Percentiles rank a stretch among this genome's conserved stretches.
Conservation (phyloP, 225 moss, liverwort and hornwort species). For the Bryum argenteum region DNA sequence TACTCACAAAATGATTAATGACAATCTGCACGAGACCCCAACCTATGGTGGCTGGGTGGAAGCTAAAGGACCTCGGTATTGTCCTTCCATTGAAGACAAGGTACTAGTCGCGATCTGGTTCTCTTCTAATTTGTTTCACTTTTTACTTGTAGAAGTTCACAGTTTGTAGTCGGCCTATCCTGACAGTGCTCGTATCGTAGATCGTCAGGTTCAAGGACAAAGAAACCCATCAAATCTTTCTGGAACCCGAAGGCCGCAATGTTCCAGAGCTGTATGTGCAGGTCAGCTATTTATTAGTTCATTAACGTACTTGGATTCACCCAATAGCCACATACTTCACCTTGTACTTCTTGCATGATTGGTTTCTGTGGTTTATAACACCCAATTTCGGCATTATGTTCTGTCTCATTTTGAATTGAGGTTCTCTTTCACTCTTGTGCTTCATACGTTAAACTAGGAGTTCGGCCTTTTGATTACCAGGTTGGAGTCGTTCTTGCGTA, state of each 20-base stretch:
- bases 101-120: conserved; percentile 30
- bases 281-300: conserved; percentile 41
- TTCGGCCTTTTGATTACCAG: background rate
- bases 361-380: conserved; percentile 1
- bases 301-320: background rate
- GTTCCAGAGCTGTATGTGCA: conserved; percentile 96
- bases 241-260: conserved; percentile 88
- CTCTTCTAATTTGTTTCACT: conserved; percentile 1
- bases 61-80: conserved; percentile 94
- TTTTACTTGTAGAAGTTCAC: background rate
- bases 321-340: background rate
- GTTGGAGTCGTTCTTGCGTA: background rate
- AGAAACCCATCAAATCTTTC: conserved; percentile 86
- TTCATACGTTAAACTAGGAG: background rate
- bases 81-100: conserved; percentile 98
- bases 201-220: conserved; percentile 96
- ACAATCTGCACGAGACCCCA: conserved; percentile 88
- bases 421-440: background rate
- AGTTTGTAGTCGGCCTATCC: background rate
- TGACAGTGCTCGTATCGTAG: conserved; percentile 34
- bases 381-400: conserved; percentile 5
- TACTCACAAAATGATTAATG: conserved; percentile 77
- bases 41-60: conserved; percentile 97
- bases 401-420: conserved; percentile 7
- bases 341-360: background rate